Evolutionary conservation across 2,329 filamentous ascomycete genomes (phyloP).

Genomic region (Sclerotiophoma versabilis): DNA sequence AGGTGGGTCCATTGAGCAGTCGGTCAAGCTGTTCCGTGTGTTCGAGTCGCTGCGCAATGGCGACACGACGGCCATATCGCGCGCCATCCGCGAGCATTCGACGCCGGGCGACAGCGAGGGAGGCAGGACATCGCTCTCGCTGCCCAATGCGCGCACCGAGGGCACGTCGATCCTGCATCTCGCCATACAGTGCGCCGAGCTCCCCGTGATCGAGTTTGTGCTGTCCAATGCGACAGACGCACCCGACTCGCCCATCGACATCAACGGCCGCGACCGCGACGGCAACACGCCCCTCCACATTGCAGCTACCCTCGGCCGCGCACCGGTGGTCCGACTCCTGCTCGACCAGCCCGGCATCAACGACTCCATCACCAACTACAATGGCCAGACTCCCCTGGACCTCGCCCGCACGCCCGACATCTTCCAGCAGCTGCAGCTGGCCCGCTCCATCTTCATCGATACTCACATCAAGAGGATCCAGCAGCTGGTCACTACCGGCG

Average conservation of each 20-base stretch:
- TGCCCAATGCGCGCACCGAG: constrained; percentile 62
- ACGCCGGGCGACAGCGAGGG: constrained; percentile 57
- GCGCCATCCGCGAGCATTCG: constrained; percentile 74
- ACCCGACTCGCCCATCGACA: constrained; percentile 71
- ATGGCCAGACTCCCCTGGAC: constrained; percentile 85
- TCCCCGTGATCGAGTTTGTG: constrained; percentile 93
- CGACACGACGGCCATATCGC: constrained; percentile 88
- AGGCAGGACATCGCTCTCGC: constrained; percentile 58
- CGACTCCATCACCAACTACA: constrained; percentile 83
- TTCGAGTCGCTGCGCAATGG: constrained; percentile 92
- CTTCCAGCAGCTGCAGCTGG: constrained; percentile 91
- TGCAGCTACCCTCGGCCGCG: constrained; percentile 81
- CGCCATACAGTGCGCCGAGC: constrained; percentile 93
- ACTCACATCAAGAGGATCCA: constrained; percentile 85
- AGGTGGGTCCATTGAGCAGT: constrained; percentile 77
- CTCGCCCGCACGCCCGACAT: constrained; percentile 91
- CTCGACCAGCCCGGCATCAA: constrained; percentile 85
- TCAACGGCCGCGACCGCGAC: constrained; percentile 91
- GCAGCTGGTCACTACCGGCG: constrained; percentile 71
- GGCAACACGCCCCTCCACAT: constrained; percentile 94
- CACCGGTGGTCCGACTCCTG: constrained; percentile 80
- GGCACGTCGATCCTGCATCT: constrained; percentile 92
- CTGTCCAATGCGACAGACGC: constrained; percentile 66
- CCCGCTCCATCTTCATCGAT: constrained; percentile 88
- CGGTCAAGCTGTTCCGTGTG: constrained; percentile 89